phyloP scores from a whole-genome alignment of 169 alveolate genomes.

The Plasmodium knowlesi region DNA sequence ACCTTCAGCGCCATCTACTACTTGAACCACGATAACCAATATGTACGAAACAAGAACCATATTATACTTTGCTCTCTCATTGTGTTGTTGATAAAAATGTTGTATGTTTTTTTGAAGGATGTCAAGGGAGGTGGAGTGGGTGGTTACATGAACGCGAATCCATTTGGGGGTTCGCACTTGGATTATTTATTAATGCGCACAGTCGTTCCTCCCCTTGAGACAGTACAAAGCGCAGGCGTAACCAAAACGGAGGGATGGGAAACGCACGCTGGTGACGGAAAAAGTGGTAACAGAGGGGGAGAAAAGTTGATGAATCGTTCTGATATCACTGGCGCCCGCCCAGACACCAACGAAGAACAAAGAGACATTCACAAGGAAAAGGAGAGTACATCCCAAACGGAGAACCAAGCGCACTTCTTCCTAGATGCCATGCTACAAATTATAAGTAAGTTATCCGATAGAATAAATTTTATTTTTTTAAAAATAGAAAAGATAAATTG shows the following conservation, averaged over 20 bases:
- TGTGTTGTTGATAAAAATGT: constrained; percentile 35
- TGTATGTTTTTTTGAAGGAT: constrained; percentile 32
- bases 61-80: constrained; percentile 56
- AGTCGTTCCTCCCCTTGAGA: not conserved
- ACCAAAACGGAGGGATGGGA: not conserved
- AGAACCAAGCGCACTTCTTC: constrained; percentile 4
- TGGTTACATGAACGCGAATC: not conserved
- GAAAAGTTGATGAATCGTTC: not conserved
- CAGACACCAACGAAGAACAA: too few relatives aligned
- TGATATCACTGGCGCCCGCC: not conserved
- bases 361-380: not conserved
- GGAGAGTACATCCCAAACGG: not conserved
- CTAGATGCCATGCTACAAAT: constrained; percentile 26
- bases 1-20: constrained; percentile 34
- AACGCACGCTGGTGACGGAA: not conserved
- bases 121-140: not conserved
- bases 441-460: constrained; percentile 24
- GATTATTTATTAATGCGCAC: not conserved
- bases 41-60: constrained; percentile 54
- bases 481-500: constrained; percentile 65
- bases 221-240: not conserved
- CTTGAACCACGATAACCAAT: not conserved
- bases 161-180: not conserved
- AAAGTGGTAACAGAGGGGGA: not conserved
- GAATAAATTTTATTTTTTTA: constrained; percentile 48